Evolutionary conservation across 2,329 filamentous ascomycete genomes (phyloP).

Genomic region (Coleophoma cylindrospora): DNA sequence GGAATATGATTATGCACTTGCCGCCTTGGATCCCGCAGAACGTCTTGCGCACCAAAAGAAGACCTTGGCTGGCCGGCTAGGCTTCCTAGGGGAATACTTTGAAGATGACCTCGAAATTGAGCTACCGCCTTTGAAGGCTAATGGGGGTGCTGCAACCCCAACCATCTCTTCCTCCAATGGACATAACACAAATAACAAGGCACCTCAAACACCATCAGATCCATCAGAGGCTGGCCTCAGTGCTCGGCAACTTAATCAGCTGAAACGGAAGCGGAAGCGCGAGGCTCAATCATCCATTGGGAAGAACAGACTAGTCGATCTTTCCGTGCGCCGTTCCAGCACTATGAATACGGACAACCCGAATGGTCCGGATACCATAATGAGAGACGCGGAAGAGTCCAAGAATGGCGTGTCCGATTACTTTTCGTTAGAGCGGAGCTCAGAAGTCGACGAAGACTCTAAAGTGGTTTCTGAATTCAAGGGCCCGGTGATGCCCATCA

Average conservation of each 20-base stretch:
- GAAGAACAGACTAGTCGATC: conserved; percentile 84
- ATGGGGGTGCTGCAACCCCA: conserved; percentile 14
- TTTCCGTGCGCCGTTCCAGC: conserved; percentile 55
- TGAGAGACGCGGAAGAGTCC: conserved; percentile 59
- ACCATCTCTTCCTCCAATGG: conserved; percentile 25
- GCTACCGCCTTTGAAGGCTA: conserved; percentile 29
- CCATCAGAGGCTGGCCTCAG: conserved; percentile 64
- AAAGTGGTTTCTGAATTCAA: conserved; percentile 97
- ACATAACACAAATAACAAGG: conserved; percentile 37
- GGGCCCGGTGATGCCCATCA: conserved; percentile 72
- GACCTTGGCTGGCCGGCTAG: conserved; percentile 74
- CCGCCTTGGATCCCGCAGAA: conserved; percentile 73
- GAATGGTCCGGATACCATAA: conserved; percentile 27
- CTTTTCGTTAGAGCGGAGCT: conserved; percentile 78
- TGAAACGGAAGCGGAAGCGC: conserved; percentile 91
- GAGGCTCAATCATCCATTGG: conserved; percentile 85
- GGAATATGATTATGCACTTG: conserved; percentile 79
- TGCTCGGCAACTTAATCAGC: conserved; percentile 86
- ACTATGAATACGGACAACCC: conserved; percentile 13
- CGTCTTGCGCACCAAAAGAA: conserved; percentile 87
- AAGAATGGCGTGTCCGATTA: conserved; percentile 70
- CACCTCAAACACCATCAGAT: conserved; percentile 39
- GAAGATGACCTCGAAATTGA: conserved; percentile 77
- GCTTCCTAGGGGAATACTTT: conserved; percentile 76
- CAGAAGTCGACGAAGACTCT: conserved; percentile 77